phyloP scores from a whole-genome alignment of 1,284 basidiomycete species.

The Boletus albobrunnescens region DNA sequence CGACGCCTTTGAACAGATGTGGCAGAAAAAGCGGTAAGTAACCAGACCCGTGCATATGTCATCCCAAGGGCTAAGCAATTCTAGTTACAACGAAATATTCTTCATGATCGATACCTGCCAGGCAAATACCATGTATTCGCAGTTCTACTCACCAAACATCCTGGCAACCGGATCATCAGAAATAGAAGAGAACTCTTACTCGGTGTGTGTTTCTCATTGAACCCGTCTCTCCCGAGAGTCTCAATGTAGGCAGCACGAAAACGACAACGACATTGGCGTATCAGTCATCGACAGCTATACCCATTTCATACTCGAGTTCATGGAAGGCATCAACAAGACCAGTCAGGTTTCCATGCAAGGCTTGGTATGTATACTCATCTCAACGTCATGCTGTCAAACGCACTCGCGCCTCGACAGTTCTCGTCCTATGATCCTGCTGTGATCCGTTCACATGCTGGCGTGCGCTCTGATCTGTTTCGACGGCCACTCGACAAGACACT shows the following conservation, averaged over 20 bases:
- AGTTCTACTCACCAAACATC: slow-evolving; percentile 94
- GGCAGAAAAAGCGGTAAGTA: slow-evolving; percentile 83
- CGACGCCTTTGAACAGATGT: slow-evolving; percentile 98
- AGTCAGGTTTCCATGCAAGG: slow-evolving; percentile 79
- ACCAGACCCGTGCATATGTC: not conserved
- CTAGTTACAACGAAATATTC: slow-evolving; percentile 92
- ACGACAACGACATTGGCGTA: slow-evolving; percentile 91
- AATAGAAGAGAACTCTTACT: slow-evolving; percentile 92
- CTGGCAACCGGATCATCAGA: slow-evolving; percentile 88
- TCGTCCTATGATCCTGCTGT: slow-evolving; percentile 69
- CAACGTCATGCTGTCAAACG: not conserved
- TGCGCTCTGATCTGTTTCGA: slow-evolving; percentile 80
- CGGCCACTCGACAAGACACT: slow-evolving; percentile 67
- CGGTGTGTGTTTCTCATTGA: slow-evolving; percentile 53
- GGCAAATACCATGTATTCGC: slow-evolving; percentile 93
- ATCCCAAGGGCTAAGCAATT: not conserved
- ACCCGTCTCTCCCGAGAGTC: not conserved
- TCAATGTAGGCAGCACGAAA: slow-evolving; percentile 67
- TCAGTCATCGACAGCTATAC: slow-evolving; percentile 96
- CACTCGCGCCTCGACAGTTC: slow-evolving; percentile 52
- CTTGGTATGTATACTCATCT: slow-evolving; percentile 53
- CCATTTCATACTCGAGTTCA: slow-evolving; percentile 85
- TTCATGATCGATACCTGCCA: slow-evolving; percentile 99
- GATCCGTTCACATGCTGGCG: slow-evolving; percentile 83
- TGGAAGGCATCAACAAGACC: slow-evolving; percentile 92